Evolutionary conservation across 2,329 filamentous ascomycete species (phyloP).

Genomic region (Fusarium scirpi): DNA sequence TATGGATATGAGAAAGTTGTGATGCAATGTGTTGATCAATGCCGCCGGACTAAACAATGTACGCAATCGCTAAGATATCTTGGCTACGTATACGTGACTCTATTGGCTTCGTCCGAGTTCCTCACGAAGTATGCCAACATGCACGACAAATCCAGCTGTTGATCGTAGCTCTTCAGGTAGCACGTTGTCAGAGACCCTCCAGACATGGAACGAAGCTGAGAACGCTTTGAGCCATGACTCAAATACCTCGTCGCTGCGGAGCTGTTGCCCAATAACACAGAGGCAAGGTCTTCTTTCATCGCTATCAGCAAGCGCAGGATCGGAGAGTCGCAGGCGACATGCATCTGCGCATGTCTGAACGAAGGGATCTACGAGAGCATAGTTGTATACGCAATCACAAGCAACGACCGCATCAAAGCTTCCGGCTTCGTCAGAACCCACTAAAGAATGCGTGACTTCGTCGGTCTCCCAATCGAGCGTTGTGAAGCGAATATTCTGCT

Average conservation of each 20-base stretch:
- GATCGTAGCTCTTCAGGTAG: slow-evolving; percentile 70
- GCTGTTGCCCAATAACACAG: slow-evolving; percentile 88
- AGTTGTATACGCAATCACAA: slow-evolving; percentile 97
- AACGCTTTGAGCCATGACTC: slow-evolving; percentile 83
- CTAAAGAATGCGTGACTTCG: slow-evolving; percentile 60
- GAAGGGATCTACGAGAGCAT: slow-evolving; percentile 82
- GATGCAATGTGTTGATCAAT: background rate
- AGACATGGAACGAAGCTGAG: slow-evolving; percentile 74
- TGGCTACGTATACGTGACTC: background rate
- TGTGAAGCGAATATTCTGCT: slow-evolving; percentile 64
- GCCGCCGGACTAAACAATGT: background rate
- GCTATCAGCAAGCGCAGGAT: slow-evolving; percentile 24
- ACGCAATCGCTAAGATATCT: background rate
- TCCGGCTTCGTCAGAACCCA: slow-evolving; percentile 49
- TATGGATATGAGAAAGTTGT: slow-evolving; percentile 22
- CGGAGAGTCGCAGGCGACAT: slow-evolving; percentile 67
- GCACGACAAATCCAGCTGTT: slow-evolving; percentile 82
- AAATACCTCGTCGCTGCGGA: slow-evolving; percentile 87
- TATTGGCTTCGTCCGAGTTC: slow-evolving; percentile 5
- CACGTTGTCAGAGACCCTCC: slow-evolving; percentile 76
- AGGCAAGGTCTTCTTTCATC: slow-evolving; percentile 65
- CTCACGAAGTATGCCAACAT: slow-evolving; percentile 74
- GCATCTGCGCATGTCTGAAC: slow-evolving; percentile 84
- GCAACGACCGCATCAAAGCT: slow-evolving; percentile 82
- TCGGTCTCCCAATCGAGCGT: slow-evolving; percentile 87